Evolutionary conservation across 495 filamentous ascomycete genomes (phyloP).

Genomic region (Xylaria longipes): DNA sequence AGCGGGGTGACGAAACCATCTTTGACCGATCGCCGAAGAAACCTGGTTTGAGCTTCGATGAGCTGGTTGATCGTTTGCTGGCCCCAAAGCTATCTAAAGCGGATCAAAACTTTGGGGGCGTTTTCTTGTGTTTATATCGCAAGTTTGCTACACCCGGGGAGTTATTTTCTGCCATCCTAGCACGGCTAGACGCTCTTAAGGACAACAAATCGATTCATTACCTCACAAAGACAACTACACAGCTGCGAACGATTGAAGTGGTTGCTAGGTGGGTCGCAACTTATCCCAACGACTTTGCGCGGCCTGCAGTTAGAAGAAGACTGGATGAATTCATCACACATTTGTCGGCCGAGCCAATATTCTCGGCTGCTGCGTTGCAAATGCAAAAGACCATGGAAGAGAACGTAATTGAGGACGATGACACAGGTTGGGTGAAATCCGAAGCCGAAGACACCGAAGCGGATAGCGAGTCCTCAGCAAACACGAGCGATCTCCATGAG

Average conservation of each 20-base stretch:
- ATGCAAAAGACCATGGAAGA: conserved; percentile 69
- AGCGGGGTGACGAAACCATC: conserved; percentile 58
- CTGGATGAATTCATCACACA: conserved; percentile 74
- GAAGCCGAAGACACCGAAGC: conserved; percentile 53
- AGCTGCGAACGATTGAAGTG: conserved; percentile 82
- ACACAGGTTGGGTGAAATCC: conserved; percentile 75
- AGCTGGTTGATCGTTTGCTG: conserved; percentile 86
- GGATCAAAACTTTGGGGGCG: conserved; percentile 82
- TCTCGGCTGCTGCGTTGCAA: conserved; percentile 82
- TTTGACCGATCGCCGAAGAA: conserved; percentile 58
- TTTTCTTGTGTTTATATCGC: conserved; percentile 93
- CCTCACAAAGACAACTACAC: conserved; percentile 74
- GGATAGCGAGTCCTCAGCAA: conserved; percentile 26
- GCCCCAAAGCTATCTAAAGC: conserved; percentile 80
- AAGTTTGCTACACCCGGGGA: conserved; percentile 85
- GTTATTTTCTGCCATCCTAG: conserved; percentile 74
- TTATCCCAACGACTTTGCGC: conserved; percentile 92
- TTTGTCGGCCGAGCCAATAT: conserved; percentile 73
- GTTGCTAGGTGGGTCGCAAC: conserved; percentile 87
- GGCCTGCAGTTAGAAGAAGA: conserved; percentile 72
- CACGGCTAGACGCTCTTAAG: conserved; percentile 73
- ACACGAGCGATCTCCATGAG: conserved; percentile 42
- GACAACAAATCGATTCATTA: conserved; percentile 64
- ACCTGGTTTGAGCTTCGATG: conserved; percentile 77
- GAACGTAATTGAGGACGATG: conserved; percentile 78